Conservation (phyloP, 2,329 filamentous ascomycete genomes). For the Alternaria brassicicola region DNA sequence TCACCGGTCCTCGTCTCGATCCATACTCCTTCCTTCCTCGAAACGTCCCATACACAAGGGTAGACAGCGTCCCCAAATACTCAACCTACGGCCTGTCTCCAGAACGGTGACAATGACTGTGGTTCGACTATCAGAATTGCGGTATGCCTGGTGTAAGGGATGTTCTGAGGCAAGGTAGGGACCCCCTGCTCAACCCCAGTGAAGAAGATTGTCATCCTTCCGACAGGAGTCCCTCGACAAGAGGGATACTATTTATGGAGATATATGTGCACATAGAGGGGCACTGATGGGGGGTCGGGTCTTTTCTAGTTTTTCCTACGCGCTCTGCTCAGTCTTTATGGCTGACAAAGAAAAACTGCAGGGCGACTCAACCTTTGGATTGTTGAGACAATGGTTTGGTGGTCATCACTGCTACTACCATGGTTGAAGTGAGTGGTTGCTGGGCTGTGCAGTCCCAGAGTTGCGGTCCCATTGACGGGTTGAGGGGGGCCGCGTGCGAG, state of each 20-base stretch:
- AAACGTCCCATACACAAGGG: slow-evolving; percentile 17
- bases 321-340: slow-evolving; percentile 18
- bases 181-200: slow-evolving; percentile 16
- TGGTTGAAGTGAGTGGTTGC: slow-evolving; percentile 15
- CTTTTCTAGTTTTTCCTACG: slow-evolving; percentile 19
- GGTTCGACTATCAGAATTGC: slow-evolving; percentile 20
- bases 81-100: slow-evolving; percentile 21
- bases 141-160: slow-evolving; percentile 21
- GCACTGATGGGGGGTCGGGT: slow-evolving; percentile 19
- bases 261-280: slow-evolving; percentile 21
- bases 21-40: slow-evolving; percentile 16
- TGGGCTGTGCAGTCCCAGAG: slow-evolving; percentile 13
- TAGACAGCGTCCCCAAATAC: slow-evolving; percentile 17
- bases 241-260: slow-evolving; percentile 18
- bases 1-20: slow-evolving; percentile 20
- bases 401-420: slow-evolving; percentile 17
- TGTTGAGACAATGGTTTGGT: slow-evolving; percentile 17
- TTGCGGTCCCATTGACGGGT: slow-evolving; percentile 7
- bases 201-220: slow-evolving; percentile 21
- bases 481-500: slow-evolving; percentile 8
- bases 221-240: slow-evolving; percentile 18
- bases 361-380: slow-evolving; percentile 20
- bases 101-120: slow-evolving; percentile 20
- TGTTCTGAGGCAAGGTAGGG: slow-evolving; percentile 22
- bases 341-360: slow-evolving; percentile 21